phyloP scores from a whole-genome alignment of 345 rosid genomes.

The Sisymbrium altissimum region DNA sequence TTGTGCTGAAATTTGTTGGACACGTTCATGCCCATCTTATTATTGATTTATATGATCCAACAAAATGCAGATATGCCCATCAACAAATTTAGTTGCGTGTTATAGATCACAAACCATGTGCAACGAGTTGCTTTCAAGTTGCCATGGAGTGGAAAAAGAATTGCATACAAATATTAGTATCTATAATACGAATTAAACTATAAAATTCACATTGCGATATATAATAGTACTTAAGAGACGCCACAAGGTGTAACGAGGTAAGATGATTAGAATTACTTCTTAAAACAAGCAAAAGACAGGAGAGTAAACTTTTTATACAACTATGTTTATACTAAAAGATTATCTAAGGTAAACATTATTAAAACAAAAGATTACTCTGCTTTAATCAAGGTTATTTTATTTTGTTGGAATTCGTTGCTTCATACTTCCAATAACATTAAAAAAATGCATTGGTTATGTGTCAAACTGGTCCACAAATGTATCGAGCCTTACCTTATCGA shows the following conservation, averaged over 20 bases:
- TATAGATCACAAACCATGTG: conserved; percentile 19
- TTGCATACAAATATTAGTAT: background rate
- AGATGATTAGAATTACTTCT: no score
- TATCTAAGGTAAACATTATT: no score
- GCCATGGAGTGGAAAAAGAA: background rate
- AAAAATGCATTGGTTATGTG: no score
- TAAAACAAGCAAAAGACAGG: background rate
- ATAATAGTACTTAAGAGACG: no score
- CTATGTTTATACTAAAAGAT: background rate
- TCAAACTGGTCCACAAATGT: no score
- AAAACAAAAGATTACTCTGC: background rate
- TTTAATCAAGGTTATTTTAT: no score
- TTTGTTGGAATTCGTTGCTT: no score
- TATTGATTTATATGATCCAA: conserved; percentile 12
- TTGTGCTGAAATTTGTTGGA: background rate
- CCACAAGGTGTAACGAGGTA: no score
- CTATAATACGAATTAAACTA: background rate
- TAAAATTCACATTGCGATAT: background rate
- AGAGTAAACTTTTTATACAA: background rate
- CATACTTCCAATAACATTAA: no score
- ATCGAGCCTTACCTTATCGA: no score
- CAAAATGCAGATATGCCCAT: conserved; percentile 14
- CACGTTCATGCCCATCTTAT: conserved; percentile 15
- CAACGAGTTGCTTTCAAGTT: conserved; percentile 20
- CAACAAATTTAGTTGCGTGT: background rate